Evolutionary conservation across 495 filamentous ascomycete genomes (phyloP).

Genomic region (Parathielavia hyrcaniae): DNA sequence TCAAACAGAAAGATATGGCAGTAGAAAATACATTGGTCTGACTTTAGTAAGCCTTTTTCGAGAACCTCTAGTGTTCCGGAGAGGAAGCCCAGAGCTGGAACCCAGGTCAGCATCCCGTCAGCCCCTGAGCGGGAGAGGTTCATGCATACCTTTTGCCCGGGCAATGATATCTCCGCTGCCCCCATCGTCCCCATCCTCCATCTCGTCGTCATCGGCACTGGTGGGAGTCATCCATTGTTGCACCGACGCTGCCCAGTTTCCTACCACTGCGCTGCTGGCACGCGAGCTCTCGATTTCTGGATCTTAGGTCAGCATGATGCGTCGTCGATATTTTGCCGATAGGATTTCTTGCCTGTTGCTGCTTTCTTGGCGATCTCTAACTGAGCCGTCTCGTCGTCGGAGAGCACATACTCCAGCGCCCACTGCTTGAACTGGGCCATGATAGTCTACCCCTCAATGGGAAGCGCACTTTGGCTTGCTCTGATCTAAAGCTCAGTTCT

Average conservation of each 20-base stretch:
- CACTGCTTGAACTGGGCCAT: conserved; percentile 45
- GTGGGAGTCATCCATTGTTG: conserved; percentile 43
- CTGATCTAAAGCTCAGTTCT: no score
- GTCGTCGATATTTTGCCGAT: background rate
- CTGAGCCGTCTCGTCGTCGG: conserved; percentile 36
- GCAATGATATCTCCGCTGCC: conserved; percentile 40
- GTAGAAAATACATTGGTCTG: conserved; percentile 33
- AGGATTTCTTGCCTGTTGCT: conserved; percentile 29
- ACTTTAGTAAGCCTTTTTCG: conserved; percentile 32
- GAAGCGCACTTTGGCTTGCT: background rate
- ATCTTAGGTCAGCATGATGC: background rate
- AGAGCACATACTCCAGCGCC: conserved; percentile 45
- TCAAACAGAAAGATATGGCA: background rate
- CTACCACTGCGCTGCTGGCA: conserved; percentile 38
- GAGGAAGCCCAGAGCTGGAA: conserved; percentile 40
- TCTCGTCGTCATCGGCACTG: conserved; percentile 20
- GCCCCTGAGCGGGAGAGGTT: background rate
- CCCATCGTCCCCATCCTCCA: conserved; percentile 32
- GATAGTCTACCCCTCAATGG: background rate
- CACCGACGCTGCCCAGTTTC: conserved; percentile 46
- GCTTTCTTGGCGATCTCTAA: conserved; percentile 36
- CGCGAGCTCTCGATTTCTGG: conserved; percentile 40
- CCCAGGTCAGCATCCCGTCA: conserved; percentile 2
- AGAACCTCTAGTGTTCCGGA: conserved; percentile 41
- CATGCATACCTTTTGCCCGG: conserved; percentile 32